These are phyloP conservation scores for Yamadazyma scolyti DNA, from an alignment of 805 yeast species.

Conservation along the genomic window DNA sequence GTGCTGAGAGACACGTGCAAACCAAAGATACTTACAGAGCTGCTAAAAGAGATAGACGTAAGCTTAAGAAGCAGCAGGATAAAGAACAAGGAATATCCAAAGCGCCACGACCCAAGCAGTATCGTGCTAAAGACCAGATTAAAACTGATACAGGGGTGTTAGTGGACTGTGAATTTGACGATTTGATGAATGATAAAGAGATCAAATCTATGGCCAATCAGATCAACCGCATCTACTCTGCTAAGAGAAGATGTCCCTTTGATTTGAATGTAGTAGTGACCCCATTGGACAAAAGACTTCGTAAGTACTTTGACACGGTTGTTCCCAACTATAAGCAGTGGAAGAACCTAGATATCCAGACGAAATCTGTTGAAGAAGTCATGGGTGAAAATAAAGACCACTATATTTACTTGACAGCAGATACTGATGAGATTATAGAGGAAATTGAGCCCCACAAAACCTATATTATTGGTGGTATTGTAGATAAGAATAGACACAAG, in stretches of 20 bases:
- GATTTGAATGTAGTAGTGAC: slow-evolving; percentile 59
- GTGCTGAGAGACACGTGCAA: slow-evolving; percentile 56
- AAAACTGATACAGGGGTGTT: slow-evolving; percentile 52
- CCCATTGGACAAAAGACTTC: slow-evolving; percentile 62
- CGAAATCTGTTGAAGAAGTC: slow-evolving; percentile 27
- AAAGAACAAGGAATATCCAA: slow-evolving; percentile 16
- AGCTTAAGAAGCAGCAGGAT: slow-evolving; percentile 26
- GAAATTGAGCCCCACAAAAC: slow-evolving; percentile 66
- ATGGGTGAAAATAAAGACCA: slow-evolving; percentile 28
- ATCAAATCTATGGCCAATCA: slow-evolving; percentile 72
- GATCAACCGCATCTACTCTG: slow-evolving; percentile 77
- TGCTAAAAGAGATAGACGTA: slow-evolving; percentile 53
- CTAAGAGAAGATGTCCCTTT: slow-evolving; percentile 58
- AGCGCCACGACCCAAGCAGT: slow-evolving; percentile 21
- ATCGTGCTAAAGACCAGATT: slow-evolving; percentile 42
- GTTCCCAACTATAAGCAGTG: slow-evolving; percentile 61
- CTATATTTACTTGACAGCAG: slow-evolving; percentile 77
- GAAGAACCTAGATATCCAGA: slow-evolving; percentile 57
- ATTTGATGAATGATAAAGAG: slow-evolving; percentile 74
- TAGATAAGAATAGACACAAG: slow-evolving; percentile 89
- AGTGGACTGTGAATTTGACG: slow-evolving; percentile 91
- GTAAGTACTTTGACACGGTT: slow-evolving; percentile 63
- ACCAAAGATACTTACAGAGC: slow-evolving; percentile 58
- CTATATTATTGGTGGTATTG: slow-evolving; percentile 92
- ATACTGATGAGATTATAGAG: slow-evolving; percentile 67